Evolutionary conservation across 345 rosid genomes (phyloP), one percentile per base, ranked within the genome.

Genomic region (Rhizophora apiculata): DNA sequence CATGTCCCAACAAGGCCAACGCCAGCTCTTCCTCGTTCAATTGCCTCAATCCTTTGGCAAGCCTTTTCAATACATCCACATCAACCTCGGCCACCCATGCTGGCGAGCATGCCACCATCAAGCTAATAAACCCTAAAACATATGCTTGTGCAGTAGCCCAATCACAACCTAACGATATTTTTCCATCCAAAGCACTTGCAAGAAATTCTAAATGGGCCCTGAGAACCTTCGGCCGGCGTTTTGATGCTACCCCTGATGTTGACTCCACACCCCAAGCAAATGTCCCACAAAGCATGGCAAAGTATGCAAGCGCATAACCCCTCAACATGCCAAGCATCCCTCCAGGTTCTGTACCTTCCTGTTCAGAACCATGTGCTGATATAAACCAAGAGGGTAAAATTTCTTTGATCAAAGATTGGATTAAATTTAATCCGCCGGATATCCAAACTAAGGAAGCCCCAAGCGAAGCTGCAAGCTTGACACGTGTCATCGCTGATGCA

Each of bases 251-350:
- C 26, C 85, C 79, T 30, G 90, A 74, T 26, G 80, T 73, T 0
- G 92, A 86, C 76, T 89, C 94, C 56, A 92, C 80, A 6, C 99
- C 99, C 99, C 99, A 95, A 1, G 96, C 96, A 39, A 92, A 92
- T 32, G 92, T 76, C 60, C 96, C 90, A 67, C 90, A 85, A 49
- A 88, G 84, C 69, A 95, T 69, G 8, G 88, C 85, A 67, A 95
- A 87, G 87, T 91, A 86, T 20, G 99, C 95, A 20, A 95, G 92
- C 19, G 91, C 93, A 58, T 84, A 92, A 9, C 99, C 96, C 54
- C 96, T 73, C n/a, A 92, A 83, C 92, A 86, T 84, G 19, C 92
- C 85, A n/a, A 89, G 80, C 85, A 84, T 62, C 27, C 87, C 92
- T 13, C 88, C 83, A 16, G 70, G 64, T 67, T 74, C 82, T 39